A percentile compares a stretch with the other conserved stretches of the same genome.
Conservation (phyloP, 352 stramenopile genomes). For the Pythium biforme region DNA sequence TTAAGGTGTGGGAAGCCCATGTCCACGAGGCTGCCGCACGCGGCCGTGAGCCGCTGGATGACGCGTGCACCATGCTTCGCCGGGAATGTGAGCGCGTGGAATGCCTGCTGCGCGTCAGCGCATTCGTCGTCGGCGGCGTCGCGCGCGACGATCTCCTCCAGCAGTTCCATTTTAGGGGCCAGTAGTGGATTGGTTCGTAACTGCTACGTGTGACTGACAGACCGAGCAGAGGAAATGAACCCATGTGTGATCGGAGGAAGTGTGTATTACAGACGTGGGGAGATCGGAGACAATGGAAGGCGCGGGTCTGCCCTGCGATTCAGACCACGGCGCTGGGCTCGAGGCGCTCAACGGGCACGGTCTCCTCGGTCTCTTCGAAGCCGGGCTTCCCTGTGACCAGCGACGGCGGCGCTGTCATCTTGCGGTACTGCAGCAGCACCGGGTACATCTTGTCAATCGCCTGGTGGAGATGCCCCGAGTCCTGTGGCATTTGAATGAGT, state of each 20-base stretch:
- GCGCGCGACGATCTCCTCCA: constrained; percentile 46
- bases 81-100: constrained; percentile 71
- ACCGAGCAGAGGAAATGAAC: background rate
- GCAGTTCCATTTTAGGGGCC: constrained; percentile 13
- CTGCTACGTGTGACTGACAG: constrained; percentile 1
- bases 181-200: constrained; percentile 11
- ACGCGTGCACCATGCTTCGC: constrained; percentile 54
- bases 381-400: constrained; percentile 66
- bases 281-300: background rate
- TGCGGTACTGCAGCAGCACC: constrained; percentile 57
- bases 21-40: constrained; percentile 55
- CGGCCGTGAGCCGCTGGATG: constrained; percentile 56
- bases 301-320: background rate
- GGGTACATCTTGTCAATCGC: constrained; percentile 80
- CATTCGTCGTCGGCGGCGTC: constrained; percentile 25
- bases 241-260: background rate
- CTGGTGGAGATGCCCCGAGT: constrained; percentile 44
- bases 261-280: background rate
- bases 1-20: constrained; percentile 79
- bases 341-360: constrained; percentile 42
- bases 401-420: constrained; percentile 73
- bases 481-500: constrained; percentile 18
- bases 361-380: constrained; percentile 64
- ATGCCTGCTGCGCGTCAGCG: constrained; percentile 56
- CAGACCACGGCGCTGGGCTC: constrained; percentile 61